Conservation (phyloP, 2,329 filamentous ascomycete genomes). For the Penicillium crustosum region DNA sequence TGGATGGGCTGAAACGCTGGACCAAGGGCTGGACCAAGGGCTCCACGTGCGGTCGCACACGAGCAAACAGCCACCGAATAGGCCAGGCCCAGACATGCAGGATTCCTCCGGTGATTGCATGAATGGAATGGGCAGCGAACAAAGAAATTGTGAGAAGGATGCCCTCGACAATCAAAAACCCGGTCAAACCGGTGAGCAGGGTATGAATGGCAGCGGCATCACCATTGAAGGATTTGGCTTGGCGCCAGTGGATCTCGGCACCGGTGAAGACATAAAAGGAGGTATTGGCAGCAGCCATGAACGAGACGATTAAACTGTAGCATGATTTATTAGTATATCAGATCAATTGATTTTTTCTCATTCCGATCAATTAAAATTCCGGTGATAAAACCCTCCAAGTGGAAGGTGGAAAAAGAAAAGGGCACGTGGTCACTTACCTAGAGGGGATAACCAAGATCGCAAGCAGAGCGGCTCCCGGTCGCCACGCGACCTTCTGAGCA, state of each 20-base stretch:
- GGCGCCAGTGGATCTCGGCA: conserved; percentile 40
- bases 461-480: conserved; percentile 18
- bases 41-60: conserved; percentile 10
- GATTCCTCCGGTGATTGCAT: conserved; percentile 28
- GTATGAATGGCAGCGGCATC: conserved; percentile 37
- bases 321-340: background rate
- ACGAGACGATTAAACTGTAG: conserved; percentile 31
- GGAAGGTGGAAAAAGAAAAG: background rate
- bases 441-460: conserved; percentile 30
- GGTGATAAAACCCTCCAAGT: too few relatives aligned
- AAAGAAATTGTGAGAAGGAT: conserved; percentile 28
- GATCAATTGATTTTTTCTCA: too few relatives aligned
- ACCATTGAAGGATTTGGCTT: conserved; percentile 33
- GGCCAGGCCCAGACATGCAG: conserved; percentile 28
- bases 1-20: conserved; percentile 6
- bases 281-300: conserved; percentile 35
- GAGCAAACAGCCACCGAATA: conserved; percentile 16
- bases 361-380: too few relatives aligned
- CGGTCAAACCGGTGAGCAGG: conserved; percentile 34
- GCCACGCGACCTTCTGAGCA: conserved; percentile 25
- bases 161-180: conserved; percentile 33
- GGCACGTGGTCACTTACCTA: conserved; percentile 24
- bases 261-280: conserved; percentile 38
- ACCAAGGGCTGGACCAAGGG: conserved; percentile 7
- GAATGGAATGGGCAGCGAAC: conserved; percentile 27